Percentiles rank a stretch among this genome's conserved stretches.
phyloP scores from a whole-genome alignment of 2,329 filamentous ascomycete species.

The Fusarium coicis region DNA sequence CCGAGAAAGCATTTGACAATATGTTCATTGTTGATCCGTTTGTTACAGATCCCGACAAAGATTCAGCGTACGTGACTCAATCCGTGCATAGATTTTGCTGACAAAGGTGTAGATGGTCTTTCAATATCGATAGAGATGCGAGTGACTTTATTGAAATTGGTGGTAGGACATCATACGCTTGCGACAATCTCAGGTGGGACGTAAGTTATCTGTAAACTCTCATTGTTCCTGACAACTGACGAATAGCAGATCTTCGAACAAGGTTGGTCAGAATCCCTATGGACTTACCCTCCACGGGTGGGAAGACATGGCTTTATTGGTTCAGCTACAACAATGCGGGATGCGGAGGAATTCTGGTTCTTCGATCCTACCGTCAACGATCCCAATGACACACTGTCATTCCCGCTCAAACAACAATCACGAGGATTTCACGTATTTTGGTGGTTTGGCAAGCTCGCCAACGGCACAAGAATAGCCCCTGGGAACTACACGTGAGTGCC shows the following conservation, averaged over 20 bases:
- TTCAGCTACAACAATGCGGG: constrained; percentile 53
- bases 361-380: constrained; percentile 51
- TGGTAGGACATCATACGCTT: constrained; percentile 47
- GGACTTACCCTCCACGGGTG: constrained; percentile 54
- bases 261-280: constrained; percentile 52
- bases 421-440: constrained; percentile 50
- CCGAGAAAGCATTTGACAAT: constrained; percentile 52
- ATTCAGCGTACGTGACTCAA: constrained; percentile 38
- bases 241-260: constrained; percentile 51
- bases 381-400: constrained; percentile 52
- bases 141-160: constrained; percentile 48
- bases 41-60: constrained; percentile 37
- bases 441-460: constrained; percentile 57
- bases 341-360: constrained; percentile 46
- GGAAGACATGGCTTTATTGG: constrained; percentile 56
- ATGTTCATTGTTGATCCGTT: constrained; percentile 49
- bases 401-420: constrained; percentile 50
- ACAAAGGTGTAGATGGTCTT: constrained; percentile 47
- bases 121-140: constrained; percentile 42
- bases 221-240: neutral
- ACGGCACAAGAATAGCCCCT: constrained; percentile 53
- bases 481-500: constrained; percentile 55
- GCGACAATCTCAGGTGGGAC: constrained; percentile 51
- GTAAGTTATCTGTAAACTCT: constrained; percentile 35
- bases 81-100: neutral